Conservation (phyloP, 129 eudicot species). For the Arctium lappa region DNA sequence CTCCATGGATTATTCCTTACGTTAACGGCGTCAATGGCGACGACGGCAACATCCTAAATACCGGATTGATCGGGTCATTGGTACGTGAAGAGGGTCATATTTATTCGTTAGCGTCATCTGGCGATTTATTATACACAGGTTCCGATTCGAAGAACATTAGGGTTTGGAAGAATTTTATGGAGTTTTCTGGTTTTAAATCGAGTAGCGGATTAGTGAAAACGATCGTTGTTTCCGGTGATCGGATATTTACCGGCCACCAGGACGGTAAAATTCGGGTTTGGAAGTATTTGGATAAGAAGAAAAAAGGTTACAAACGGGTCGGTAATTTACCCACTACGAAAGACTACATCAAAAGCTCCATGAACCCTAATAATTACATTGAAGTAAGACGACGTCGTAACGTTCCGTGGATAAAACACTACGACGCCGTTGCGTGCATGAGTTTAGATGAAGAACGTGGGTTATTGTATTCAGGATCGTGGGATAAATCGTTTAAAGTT, state of each 20-base stretch:
- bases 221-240: conserved; percentile 50
- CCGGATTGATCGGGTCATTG: conserved; percentile 66
- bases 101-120: conserved; percentile 72
- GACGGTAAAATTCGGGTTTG: conserved; percentile 91
- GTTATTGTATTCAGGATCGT: conserved; percentile 77
- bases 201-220: conserved; percentile 90
- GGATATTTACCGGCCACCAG: conserved; percentile 81
- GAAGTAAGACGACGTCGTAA: conserved; percentile 53
- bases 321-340: conserved; percentile 70
- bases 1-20: conserved; percentile 64
- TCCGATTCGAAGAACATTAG: conserved; percentile 77
- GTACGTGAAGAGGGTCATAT: conserved; percentile 87
- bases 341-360: conserved; percentile 54
- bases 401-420: conserved; percentile 77
- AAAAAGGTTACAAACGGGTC: conserved; percentile 46
- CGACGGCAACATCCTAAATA: conserved; percentile 10
- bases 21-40: neutral
- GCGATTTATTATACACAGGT: conserved; percentile 67
- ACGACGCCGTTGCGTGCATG: conserved; percentile 76
- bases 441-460: conserved; percentile 53
- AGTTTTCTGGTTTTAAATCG: conserved; percentile 78
- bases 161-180: conserved; percentile 75
- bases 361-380: conserved; percentile 61
- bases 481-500: conserved; percentile 82
- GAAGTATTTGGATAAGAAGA: conserved; percentile 38